A percentile compares a stretch with the other conserved stretches of the same genome.
Evolutionary conservation across 441 rosid species (phyloP).

Genomic region (Erodium moschatum): DNA sequence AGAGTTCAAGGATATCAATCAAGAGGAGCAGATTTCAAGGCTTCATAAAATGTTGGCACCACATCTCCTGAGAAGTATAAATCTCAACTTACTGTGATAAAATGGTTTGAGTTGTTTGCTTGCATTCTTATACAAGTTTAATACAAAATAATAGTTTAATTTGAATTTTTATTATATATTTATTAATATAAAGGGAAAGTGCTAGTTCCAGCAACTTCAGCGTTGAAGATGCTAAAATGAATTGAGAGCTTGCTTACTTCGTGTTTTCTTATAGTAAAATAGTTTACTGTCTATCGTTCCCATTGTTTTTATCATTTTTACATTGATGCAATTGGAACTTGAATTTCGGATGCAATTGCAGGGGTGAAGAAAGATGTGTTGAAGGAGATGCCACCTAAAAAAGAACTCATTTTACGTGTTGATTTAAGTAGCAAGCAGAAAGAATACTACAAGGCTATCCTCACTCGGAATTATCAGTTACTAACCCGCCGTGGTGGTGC

Average conservation of each 20-base stretch:
- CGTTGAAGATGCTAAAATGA: too few relatives aligned
- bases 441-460: constrained; percentile 94
- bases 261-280: background rate
- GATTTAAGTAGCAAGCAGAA: constrained; percentile 86
- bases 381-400: constrained; percentile 97
- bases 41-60: constrained; percentile 98
- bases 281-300: constrained; percentile 2
- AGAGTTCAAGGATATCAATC: constrained; percentile 95
- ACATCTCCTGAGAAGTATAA: constrained; percentile 83
- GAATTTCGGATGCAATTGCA: constrained; percentile 28
- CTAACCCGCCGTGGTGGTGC: constrained; percentile 92
- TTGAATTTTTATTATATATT: too few relatives aligned
- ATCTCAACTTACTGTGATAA: constrained; percentile 20
- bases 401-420: constrained; percentile 93
- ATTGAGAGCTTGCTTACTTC: background rate
- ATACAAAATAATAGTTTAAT: too few relatives aligned
- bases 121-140: constrained; percentile 11
- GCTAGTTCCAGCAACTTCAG: too few relatives aligned
- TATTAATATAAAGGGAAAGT: too few relatives aligned
- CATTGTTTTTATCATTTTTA: background rate
- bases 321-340: background rate
- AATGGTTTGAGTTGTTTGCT: constrained; percentile 16
- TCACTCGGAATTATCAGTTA: constrained; percentile 87
- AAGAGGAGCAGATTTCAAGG: constrained; percentile 94
- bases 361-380: constrained; percentile 99